Evolutionary conservation across 345 rosid species (phyloP).

Genomic region (Psidium guajava): DNA sequence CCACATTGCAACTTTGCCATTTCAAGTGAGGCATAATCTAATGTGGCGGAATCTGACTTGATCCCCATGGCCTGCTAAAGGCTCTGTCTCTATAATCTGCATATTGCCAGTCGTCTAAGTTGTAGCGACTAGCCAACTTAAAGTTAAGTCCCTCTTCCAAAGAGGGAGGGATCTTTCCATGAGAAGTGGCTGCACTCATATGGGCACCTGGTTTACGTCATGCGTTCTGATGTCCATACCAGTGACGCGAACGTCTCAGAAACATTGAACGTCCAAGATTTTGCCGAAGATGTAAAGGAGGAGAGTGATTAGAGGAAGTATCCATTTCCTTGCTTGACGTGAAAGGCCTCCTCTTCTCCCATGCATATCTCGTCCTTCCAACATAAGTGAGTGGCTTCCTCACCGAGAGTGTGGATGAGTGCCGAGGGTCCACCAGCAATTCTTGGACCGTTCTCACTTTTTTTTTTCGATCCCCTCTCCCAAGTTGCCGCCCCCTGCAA

Average conservation of each 20-base stretch:
- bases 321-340: constrained; percentile 20
- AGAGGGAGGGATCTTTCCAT: constrained; percentile 19
- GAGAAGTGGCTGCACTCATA: constrained; percentile 34
- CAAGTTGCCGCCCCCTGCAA: no score
- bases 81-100: constrained; percentile 29
- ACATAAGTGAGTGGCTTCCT: no score
- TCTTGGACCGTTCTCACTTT: no score
- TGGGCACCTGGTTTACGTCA: constrained; percentile 30
- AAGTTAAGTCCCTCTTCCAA: constrained; percentile 24
- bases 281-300: constrained; percentile 23
- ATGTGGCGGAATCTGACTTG: constrained; percentile 20
- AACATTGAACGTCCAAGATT: constrained; percentile 36
- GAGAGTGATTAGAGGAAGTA: constrained; percentile 18
- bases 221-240: constrained; percentile 42
- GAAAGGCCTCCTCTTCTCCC: constrained; percentile 14
- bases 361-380: no score
- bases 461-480: no score
- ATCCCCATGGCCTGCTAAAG: constrained; percentile 31
- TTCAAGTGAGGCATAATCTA: constrained; percentile 19
- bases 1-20: constrained; percentile 34
- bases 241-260: constrained; percentile 46
- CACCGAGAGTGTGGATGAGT: no score
- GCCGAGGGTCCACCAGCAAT: no score
- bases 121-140: constrained; percentile 23
- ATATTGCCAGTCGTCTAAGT: constrained; percentile 12